Evolutionary conservation across 208 protist species (phyloP), one percentile per base, ranked within the genome.

Genomic region (Endotrypanum monterogeii): DNA sequence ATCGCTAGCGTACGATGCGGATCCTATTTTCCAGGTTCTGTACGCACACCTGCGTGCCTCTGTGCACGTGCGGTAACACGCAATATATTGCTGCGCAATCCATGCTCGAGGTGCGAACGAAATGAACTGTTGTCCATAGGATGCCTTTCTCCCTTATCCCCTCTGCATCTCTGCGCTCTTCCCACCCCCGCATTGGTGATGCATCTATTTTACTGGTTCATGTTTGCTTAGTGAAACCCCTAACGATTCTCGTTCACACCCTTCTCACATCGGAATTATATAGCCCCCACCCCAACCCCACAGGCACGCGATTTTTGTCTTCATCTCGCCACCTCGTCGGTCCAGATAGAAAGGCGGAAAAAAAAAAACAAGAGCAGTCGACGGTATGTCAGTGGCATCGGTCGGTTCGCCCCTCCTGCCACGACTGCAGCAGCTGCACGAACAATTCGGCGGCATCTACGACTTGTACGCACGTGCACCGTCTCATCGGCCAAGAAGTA

Each of bases 401-500:
- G 55, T 30, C 37, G 51, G 28, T 12, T 32, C 41, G 37, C 30
- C 51, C 0, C 60, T 80, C 54, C 14, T 46, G 28, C 69, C 70
- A 41, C 54, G 61, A 55, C 75, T 80, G 18, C 39, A 74, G 60
- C 75, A 71, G n/a, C 55, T 84, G 32, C 52, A 76, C 16, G 46
- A 60, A 8, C 74, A 51, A 4, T 76, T 72, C 44, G 80, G 71
- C 44, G 25, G 18, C 18, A 67, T 67, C 35, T 79, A 63, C 68
- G 55, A 74, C 28, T 54, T n/a, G 54, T 63, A 61, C 65, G 63
- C 61, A 18, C 60, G 32, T 11, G 52, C 52, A 46, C 18, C 52
- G 14, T 32, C 37, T 12, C 18, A 48, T 25, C 25, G 51, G 46
- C 60, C 28, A 54, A 25, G 58, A 41, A 62, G 20, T 1, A n/a